Evolutionary conservation across 768 basidiomycete genomes (phyloP), one percentile per base, ranked within the genome.

Genomic region (Pleurotus pulmonarius): DNA sequence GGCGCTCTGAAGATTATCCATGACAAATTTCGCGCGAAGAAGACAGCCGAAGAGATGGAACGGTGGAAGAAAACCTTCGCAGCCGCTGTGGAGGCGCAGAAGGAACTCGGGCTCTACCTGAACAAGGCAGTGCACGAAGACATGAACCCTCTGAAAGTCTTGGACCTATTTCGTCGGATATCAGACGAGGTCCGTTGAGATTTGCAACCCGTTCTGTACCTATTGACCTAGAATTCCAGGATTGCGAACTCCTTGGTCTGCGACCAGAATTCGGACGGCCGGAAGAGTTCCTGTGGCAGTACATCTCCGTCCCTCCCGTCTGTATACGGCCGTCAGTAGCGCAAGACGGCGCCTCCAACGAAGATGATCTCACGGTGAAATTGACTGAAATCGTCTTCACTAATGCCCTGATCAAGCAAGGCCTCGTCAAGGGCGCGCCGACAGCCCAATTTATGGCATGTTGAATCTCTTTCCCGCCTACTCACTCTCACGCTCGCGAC

Each of bases 201-300:
- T n/a, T 3, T 15, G 4, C 18, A 16, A 0, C 9, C 39, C 29
- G 39, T 12, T 49, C 45, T 37, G 12, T 12, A 8, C 25, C 12
- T 56, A 26, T 26, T 16, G 2, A 46, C 48, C 56, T 15, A 59
- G 40, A 39, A 43, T 2, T 47, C 29, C 60, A 96, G 92, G 97
- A 99, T 64, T 96, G 93, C 66, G 97, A 99, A 70, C 75, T 99
- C 45, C 79, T 99, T 9, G 96, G 97, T 2, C 71, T 98, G 57
- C 86, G 91, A 56, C 97, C 97, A 1, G 81, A 81, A 12, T 87
- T 86, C 65, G 95, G 96, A 47, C 76, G 97, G 53, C 97, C 97
- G 7, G 97, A 99, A 73, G 91, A 98, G 68, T 97, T 94, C 64
- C 85, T 99, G 51, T 99, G 97, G 96, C 96, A 98, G 70, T 99